A percentile compares a stretch with the other conserved stretches of the same genome.
phyloP scores from a whole-genome alignment of 768 basidiomycete genomes.

The Calvatia gigantea region DNA sequence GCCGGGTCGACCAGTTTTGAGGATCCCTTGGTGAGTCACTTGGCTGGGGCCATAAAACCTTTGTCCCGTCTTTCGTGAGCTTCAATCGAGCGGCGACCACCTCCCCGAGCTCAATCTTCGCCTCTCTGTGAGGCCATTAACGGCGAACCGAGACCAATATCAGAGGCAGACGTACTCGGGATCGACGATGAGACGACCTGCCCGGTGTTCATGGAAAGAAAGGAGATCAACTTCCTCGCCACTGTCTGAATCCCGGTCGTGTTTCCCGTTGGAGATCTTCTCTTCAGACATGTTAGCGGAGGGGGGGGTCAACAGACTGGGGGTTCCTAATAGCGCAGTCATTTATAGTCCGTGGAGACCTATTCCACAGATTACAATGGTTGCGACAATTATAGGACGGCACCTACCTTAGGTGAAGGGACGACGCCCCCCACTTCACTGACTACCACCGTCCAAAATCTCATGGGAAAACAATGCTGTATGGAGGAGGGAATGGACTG shows the following conservation, averaged over 20 bases:
- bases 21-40: conserved; percentile 60
- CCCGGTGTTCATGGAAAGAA: conserved; percentile 50
- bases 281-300: conserved; percentile 22
- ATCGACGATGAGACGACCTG: conserved; percentile 60
- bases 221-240: conserved; percentile 27
- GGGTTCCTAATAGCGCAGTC: neutral
- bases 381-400: no score
- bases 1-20: conserved; percentile 58
- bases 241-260: conserved; percentile 17
- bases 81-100: conserved; percentile 52
- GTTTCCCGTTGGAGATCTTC: conserved; percentile 17
- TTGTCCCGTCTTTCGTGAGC: conserved; percentile 51
- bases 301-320: neutral
- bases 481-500: no score
- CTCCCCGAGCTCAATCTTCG: conserved; percentile 58
- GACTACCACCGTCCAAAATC: no score
- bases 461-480: no score
- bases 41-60: conserved; percentile 70
- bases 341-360: no score
- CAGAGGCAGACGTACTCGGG: conserved; percentile 54
- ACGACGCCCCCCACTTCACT: no score
- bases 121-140: conserved; percentile 40
- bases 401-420: no score
- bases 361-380: no score
- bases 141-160: no score